Conservation (phyloP, 179 eudicot species). For the Camellia oleifera region DNA sequence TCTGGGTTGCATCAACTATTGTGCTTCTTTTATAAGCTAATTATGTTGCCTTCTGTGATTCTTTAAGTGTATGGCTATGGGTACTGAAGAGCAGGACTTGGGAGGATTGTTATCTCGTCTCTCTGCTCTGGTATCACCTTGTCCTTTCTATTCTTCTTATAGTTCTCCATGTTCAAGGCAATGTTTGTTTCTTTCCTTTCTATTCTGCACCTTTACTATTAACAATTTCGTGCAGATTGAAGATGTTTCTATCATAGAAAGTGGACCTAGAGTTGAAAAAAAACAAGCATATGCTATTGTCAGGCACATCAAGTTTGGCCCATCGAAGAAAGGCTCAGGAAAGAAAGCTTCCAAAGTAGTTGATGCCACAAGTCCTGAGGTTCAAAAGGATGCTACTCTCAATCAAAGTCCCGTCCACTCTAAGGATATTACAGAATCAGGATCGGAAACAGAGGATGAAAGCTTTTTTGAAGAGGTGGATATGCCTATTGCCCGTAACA, state of each 20-base stretch:
- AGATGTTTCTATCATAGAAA: conserved; percentile 62
- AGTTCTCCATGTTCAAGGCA: background rate
- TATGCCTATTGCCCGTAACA: conserved; percentile 12
- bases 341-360: conserved; percentile 39
- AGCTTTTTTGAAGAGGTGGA: conserved; percentile 16
- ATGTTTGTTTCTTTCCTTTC: background rate
- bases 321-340: conserved; percentile 54
- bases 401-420: conserved; percentile 1
- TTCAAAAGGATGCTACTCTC: conserved; percentile 15
- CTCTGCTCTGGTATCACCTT: conserved; percentile 48
- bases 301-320: conserved; percentile 74
- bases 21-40: background rate
- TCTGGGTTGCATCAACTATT: background rate
- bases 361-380: conserved; percentile 10
- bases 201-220: background rate
- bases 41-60: background rate
- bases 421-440: conserved; percentile 31
- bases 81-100: conserved; percentile 43
- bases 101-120: conserved; percentile 46
- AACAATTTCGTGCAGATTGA: conserved; percentile 42
- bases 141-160: background rate
- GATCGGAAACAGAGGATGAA: conserved; percentile 29
- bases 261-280: conserved; percentile 50
- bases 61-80: conserved; percentile 48
- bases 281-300: conserved; percentile 53